Conservation (phyloP, 2,329 filamentous ascomycete genomes). For the Penicillium sp. region DNA sequence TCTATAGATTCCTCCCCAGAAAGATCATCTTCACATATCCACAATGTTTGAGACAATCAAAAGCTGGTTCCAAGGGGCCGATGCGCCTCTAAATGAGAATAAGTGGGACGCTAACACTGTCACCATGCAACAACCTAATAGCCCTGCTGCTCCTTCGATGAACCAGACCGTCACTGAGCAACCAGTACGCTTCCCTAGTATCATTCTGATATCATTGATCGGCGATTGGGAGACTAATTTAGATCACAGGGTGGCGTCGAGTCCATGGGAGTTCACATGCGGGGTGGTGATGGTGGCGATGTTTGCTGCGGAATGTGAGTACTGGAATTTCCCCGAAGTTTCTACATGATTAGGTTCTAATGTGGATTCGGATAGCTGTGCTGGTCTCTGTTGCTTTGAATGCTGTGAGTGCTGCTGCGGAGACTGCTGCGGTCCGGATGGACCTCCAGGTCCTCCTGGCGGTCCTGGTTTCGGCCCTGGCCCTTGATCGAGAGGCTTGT, state of each 20-base stretch:
- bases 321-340: background rate
- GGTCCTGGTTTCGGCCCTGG: too few species aligned
- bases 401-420: constrained; percentile 9
- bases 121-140: constrained; percentile 10
- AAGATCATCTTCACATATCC: background rate
- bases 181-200: constrained; percentile 2
- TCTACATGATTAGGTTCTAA: background rate
- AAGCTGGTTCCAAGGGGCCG: constrained; percentile 6
- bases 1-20: background rate
- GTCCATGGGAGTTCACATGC: constrained; percentile 11
- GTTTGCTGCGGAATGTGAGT: constrained; percentile 16
- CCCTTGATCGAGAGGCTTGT: too few species aligned
- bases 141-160: constrained; percentile 8
- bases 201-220: background rate
- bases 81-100: constrained; percentile 5
- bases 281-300: constrained; percentile 14
- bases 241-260: constrained; percentile 3
- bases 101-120: constrained; percentile 13
- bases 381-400: constrained; percentile 14
- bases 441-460: background rate
- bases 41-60: constrained; percentile 12
- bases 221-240: background rate
- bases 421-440: background rate
- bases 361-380: constrained; percentile 4
- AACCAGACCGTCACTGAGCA: constrained; percentile 10